These are phyloP conservation scores for Mortierella antarctica DNA, from an alignment of 192 early-diverging fungal species.

Conservation along the genomic window DNA sequence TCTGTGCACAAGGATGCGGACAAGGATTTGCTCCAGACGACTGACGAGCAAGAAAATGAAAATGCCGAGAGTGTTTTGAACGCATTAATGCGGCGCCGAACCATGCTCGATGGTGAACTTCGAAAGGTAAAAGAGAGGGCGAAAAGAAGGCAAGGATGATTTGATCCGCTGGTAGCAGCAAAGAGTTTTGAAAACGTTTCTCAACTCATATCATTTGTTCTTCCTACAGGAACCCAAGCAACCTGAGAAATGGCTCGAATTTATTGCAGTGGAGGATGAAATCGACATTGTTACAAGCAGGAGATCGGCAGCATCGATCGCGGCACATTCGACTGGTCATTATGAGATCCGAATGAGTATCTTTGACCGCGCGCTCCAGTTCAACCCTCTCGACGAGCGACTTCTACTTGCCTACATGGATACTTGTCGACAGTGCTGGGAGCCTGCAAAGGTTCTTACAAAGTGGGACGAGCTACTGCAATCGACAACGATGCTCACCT, in stretches of 20 bases:
- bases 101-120: constrained; percentile 36
- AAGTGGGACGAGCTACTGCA: constrained; percentile 66
- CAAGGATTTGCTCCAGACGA: constrained; percentile 41
- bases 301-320: constrained; percentile 8
- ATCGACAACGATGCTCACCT: constrained; percentile 15
- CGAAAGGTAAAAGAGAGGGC: constrained; percentile 16
- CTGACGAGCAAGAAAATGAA: constrained; percentile 39
- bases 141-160: not conserved
- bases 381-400: constrained; percentile 59
- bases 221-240: constrained; percentile 55
- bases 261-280: constrained; percentile 66
- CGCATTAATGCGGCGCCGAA: constrained; percentile 44
- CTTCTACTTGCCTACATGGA: constrained; percentile 59
- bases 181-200: not conserved
- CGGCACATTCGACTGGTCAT: constrained; percentile 53
- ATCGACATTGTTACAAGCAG: constrained; percentile 29
- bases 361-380: constrained; percentile 62
- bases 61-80: constrained; percentile 55
- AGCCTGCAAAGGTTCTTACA: constrained; percentile 55
- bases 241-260: constrained; percentile 59
- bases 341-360: constrained; percentile 65
- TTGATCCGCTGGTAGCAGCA: not conserved
- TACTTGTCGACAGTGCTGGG: constrained; percentile 59
- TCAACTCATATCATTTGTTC: not conserved
- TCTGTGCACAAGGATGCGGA: constrained; percentile 42